Evolutionary conservation across 1,139 yeast species (phyloP).

Genomic region (Ashbya aceris): DNA sequence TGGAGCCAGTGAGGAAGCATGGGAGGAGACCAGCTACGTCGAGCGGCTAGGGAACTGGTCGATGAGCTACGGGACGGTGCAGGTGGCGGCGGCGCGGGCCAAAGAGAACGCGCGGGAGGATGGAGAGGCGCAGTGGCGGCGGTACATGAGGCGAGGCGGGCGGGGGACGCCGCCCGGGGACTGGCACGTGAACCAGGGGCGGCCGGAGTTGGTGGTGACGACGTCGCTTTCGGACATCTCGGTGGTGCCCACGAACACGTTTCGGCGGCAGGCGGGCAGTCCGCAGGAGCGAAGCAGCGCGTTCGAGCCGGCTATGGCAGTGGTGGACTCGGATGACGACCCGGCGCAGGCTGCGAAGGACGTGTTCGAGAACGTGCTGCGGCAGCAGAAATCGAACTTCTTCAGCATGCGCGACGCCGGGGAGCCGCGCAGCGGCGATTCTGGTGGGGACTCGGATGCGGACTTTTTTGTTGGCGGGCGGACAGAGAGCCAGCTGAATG

Average conservation of each 20-base stretch:
- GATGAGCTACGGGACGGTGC: slow-evolving; percentile 20
- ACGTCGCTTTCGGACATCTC: slow-evolving; percentile 24
- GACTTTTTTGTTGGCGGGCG: slow-evolving; percentile 1
- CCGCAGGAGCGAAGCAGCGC: slow-evolving; percentile 1
- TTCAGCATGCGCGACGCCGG: slow-evolving; percentile 1
- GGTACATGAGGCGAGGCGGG: slow-evolving; percentile 12
- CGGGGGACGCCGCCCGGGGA: slow-evolving; percentile 1
- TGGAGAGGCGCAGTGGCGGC: slow-evolving; percentile 21
- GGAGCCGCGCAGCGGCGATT: background rate
- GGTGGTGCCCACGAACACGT: slow-evolving; percentile 23
- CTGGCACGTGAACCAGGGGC: background rate
- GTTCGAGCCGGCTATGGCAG: background rate
- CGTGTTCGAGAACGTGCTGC: slow-evolving; percentile 20
- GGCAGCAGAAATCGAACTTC: slow-evolving; percentile 19
- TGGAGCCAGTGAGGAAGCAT: slow-evolving; percentile 5
- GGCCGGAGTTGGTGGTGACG: slow-evolving; percentile 19
- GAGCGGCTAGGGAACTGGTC: slow-evolving; percentile 19
- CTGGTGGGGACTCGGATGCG: background rate
- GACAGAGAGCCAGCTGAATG: background rate
- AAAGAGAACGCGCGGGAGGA: slow-evolving; percentile 9
- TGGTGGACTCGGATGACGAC: slow-evolving; percentile 16
- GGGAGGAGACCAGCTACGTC: slow-evolving; percentile 10
- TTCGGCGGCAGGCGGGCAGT: slow-evolving; percentile 12
- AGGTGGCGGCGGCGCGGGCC: slow-evolving; percentile 11
- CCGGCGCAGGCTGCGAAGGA: slow-evolving; percentile 22